These are phyloP conservation scores for Fusarium sp. DNA, from an alignment of 2,329 filamentous ascomycete species.

Conservation along the genomic window DNA sequence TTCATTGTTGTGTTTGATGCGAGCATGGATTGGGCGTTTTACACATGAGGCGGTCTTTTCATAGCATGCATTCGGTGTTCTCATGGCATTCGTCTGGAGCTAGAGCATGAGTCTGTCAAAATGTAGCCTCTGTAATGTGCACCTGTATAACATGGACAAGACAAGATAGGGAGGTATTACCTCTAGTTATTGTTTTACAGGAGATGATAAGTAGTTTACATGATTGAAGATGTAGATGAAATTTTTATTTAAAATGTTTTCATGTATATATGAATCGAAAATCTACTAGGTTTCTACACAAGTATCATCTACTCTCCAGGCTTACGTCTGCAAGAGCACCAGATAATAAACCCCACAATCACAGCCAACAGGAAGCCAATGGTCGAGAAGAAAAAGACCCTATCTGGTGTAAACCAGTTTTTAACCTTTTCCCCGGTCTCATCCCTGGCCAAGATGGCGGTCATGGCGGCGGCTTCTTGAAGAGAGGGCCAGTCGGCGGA, in stretches of 20 bases:
- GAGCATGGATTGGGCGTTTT: too few species aligned
- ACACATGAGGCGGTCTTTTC: too few species aligned
- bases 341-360: background rate
- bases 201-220: background rate
- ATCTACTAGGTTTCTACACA: background rate
- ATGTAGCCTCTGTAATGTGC: too few species aligned
- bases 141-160: background rate
- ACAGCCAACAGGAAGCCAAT: background rate
- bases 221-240: too few species aligned
- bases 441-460: background rate
- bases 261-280: background rate
- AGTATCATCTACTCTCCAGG: background rate
- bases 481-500: background rate
- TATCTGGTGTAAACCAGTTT: background rate
- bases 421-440: background rate
- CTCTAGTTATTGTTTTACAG: background rate
- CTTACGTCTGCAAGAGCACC: background rate
- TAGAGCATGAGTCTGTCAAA: too few species aligned
- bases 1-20: background rate
- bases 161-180: background rate
- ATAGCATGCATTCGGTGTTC: too few species aligned
- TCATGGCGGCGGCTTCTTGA: background rate
- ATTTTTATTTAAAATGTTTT: background rate
- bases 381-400: background rate
- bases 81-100: too few species aligned